These are phyloP conservation scores for Lachnellula cervina DNA, from an alignment of 2,329 filamentous ascomycete genomes.

Conservation along the genomic window DNA sequence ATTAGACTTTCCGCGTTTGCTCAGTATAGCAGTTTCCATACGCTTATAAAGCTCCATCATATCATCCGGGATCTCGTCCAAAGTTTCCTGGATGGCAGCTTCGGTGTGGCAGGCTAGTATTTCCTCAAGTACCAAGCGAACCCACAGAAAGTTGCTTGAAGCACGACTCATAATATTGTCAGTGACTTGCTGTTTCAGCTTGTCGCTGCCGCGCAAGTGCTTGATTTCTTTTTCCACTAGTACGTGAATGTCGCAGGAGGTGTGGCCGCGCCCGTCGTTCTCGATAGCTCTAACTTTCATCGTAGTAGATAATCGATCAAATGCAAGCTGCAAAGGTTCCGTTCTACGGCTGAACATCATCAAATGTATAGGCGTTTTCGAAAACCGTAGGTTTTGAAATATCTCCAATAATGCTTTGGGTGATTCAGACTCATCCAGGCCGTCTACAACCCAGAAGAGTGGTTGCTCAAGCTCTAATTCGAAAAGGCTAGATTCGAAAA, in stretches of 20 bases:
- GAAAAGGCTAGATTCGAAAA: slow-evolving; percentile 14
- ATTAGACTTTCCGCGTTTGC: background rate
- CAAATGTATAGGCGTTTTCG: background rate
- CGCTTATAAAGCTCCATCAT: slow-evolving; percentile 33
- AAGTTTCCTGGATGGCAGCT: slow-evolving; percentile 21
- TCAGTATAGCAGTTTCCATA: slow-evolving; percentile 27
- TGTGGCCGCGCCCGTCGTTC: background rate
- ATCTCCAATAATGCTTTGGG: slow-evolving; percentile 1
- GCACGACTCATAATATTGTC: slow-evolving; percentile 24
- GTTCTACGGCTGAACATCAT: background rate
- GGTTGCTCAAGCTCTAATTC: slow-evolving; percentile 4
- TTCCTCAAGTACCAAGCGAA: slow-evolving; percentile 28
- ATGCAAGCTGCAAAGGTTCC: background rate
- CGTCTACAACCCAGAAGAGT: slow-evolving; percentile 19
- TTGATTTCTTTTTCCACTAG: slow-evolving; percentile 2
- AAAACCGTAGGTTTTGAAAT: background rate
- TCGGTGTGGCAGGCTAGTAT: slow-evolving; percentile 27
- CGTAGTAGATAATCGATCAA: background rate
- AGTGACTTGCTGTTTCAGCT: slow-evolving; percentile 17
- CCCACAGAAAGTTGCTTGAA: slow-evolving; percentile 34
- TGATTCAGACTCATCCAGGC: slow-evolving; percentile 15
- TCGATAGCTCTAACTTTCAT: background rate
- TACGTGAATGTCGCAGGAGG: background rate
- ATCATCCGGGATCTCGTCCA: slow-evolving; percentile 28
- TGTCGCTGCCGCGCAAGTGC: background rate